Percentiles rank a stretch among this genome's conserved stretches.
Evolutionary conservation across 192 early-diverging fungal genomes (phyloP).

Genomic region (Podila verticillata): DNA sequence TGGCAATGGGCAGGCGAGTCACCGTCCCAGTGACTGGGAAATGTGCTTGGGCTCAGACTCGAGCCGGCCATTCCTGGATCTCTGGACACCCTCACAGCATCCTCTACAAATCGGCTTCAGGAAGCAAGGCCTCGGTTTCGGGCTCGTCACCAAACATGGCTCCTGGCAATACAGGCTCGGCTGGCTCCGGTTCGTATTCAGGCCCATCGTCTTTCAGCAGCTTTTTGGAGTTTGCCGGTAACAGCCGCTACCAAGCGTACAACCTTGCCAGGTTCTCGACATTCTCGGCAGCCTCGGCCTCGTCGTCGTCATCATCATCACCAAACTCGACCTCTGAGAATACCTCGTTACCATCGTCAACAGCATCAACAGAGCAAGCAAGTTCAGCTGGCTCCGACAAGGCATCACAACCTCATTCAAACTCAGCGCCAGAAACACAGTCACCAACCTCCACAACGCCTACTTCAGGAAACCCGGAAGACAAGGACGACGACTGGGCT

Average conservation of each 20-base stretch:
- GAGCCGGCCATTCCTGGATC: slow-evolving; percentile 44
- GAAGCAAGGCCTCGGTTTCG: neutral
- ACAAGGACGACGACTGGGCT: slow-evolving; percentile 48
- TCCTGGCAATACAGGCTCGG: neutral
- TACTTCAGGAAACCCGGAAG: slow-evolving; percentile 3
- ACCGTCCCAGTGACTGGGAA: slow-evolving; percentile 11
- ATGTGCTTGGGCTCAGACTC: slow-evolving; percentile 14
- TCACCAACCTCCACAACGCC: slow-evolving; percentile 20
- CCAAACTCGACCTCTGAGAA: neutral
- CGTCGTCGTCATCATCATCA: neutral
- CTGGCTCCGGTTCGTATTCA: neutral
- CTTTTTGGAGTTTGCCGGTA: slow-evolving; percentile 46
- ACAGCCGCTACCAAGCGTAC: slow-evolving; percentile 44
- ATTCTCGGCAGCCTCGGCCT: slow-evolving; percentile 8
- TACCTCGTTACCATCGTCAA: neutral
- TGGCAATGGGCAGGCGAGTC: slow-evolving; percentile 5
- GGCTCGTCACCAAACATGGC: neutral
- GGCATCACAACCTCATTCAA: slow-evolving; percentile 16
- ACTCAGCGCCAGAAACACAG: slow-evolving; percentile 34
- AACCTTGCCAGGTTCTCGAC: slow-evolving; percentile 46
- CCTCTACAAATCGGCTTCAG: slow-evolving; percentile 22
- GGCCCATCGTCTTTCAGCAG: neutral
- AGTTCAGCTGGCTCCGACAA: slow-evolving; percentile 3
- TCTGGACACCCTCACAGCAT: slow-evolving; percentile 49
- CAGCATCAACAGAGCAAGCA: neutral